phyloP scores from a whole-genome alignment of 441 rosid genomes.

The Biscutella auriculata region DNA sequence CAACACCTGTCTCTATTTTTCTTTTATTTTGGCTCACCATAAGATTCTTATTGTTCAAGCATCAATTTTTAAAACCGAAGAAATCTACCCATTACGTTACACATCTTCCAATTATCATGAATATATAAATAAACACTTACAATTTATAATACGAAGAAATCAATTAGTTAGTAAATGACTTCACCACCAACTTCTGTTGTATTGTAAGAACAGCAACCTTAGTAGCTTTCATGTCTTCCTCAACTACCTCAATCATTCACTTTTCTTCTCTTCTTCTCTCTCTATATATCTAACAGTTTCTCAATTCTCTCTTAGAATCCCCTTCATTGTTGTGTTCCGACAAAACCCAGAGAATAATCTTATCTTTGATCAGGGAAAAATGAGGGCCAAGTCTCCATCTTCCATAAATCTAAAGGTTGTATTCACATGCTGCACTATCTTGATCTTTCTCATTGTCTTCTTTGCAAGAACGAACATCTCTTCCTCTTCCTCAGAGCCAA shows the following conservation, averaged over 20 bases:
- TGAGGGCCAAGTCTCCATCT: conserved; percentile 36
- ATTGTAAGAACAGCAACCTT: conserved; percentile 1
- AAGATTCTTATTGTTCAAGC: conserved; percentile 14
- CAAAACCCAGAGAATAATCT: background rate
- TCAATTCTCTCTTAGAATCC: background rate
- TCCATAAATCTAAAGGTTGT: conserved; percentile 45
- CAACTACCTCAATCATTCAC: conserved; percentile 11
- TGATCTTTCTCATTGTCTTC: conserved; percentile 39
- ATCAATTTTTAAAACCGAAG: background rate
- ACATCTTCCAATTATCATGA: conserved; percentile 14
- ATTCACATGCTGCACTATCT: conserved; percentile 35
- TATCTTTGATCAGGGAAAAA: background rate
- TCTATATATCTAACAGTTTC: background rate
- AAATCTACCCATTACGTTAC: conserved; percentile 15
- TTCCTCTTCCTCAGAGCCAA: conserved; percentile 21
- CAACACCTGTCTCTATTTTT: no score
- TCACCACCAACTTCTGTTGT: conserved; percentile 7
- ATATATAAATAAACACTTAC: background rate
- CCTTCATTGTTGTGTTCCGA: background rate
- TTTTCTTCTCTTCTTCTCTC: conserved; percentile 6
- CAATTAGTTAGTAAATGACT: conserved; percentile 12
- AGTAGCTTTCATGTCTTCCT: conserved; percentile 9
- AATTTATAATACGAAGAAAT: background rate
- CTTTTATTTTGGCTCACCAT: no score
- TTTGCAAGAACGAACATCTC: conserved; percentile 33